Evolutionary conservation across 345 rosid species (phyloP).

Genomic region (Heritiera fomes): DNA sequence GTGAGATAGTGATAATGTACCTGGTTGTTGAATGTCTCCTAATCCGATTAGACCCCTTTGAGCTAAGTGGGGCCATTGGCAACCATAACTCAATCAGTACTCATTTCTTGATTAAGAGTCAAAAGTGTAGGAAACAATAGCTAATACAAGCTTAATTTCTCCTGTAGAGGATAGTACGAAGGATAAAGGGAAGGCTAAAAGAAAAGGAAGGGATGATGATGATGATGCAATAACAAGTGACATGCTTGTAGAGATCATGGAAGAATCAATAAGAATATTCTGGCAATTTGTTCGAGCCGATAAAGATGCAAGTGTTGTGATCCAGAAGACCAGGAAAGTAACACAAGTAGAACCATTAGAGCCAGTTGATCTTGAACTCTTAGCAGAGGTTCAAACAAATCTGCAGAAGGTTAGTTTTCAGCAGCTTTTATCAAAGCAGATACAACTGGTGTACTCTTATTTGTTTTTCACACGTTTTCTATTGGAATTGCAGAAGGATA

Average conservation of each 20-base stretch:
- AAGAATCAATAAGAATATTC: constrained; percentile 85
- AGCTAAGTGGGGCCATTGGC: constrained; percentile 3
- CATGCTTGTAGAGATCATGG: constrained; percentile 74
- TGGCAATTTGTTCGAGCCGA: constrained; percentile 86
- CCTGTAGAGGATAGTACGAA: constrained; percentile 67
- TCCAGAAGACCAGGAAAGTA: constrained; percentile 44
- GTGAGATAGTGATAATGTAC: not conserved
- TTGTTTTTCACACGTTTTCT: not conserved
- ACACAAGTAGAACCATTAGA: constrained; percentile 65
- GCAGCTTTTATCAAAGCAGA: not conserved
- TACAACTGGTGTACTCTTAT: not conserved
- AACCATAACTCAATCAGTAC: constrained; percentile 7
- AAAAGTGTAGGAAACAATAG: not conserved
- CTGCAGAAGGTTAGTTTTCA: constrained; percentile 62
- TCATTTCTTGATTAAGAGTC: constrained; percentile 24
- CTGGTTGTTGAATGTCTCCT: constrained; percentile 3
- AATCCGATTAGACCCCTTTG: not conserved
- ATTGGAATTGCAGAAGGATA: constrained; percentile 55
- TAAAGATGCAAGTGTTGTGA: constrained; percentile 45
- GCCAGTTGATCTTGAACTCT: constrained; percentile 45
- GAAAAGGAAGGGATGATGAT: constrained; percentile 35
- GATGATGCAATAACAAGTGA: constrained; percentile 51
- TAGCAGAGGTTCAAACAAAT: constrained; percentile 48
- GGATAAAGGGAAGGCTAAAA: constrained; percentile 47
- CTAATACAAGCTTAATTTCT: constrained; percentile 13